Evolutionary conservation across 805 yeast genomes (phyloP).

Genomic region (Myxozyma kluyveri): DNA sequence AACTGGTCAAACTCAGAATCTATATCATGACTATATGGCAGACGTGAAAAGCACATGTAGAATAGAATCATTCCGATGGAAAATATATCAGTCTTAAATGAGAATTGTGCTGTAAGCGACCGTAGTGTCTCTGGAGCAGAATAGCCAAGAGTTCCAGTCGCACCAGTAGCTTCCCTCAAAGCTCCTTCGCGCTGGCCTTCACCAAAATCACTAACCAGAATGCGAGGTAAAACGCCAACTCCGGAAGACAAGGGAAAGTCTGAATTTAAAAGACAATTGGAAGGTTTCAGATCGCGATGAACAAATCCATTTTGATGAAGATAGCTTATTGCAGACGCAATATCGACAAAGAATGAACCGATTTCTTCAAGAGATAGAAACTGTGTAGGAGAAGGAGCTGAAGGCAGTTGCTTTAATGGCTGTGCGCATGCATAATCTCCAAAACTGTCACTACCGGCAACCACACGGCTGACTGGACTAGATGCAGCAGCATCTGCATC

Average conservation of each 20-base stretch:
- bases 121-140: constrained; percentile 78
- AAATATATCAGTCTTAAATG: constrained; percentile 72
- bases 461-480: too few relatives aligned
- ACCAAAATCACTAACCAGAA: constrained; percentile 84
- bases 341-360: constrained; percentile 63
- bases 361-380: constrained; percentile 57
- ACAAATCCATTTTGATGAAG: constrained; percentile 71
- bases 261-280: constrained; percentile 63
- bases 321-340: constrained; percentile 66
- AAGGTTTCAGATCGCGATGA: constrained; percentile 88
- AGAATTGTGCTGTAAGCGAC: constrained; percentile 48
- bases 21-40: constrained; percentile 53
- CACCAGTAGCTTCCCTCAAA: constrained; percentile 65
- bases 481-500: neutral
- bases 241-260: constrained; percentile 1
- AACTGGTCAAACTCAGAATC: constrained; percentile 38
- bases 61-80: constrained; percentile 81
- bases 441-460: too few relatives aligned
- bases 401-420: too few relatives aligned
- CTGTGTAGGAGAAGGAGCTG: neutral
- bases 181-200: constrained; percentile 78
- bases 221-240: constrained; percentile 50
- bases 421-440: too few relatives aligned
- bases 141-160: constrained; percentile 84
- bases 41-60: constrained; percentile 64